A percentile compares a stretch with the other conserved stretches of the same genome.
phyloP scores from a whole-genome alignment of 2,329 filamentous ascomycete species.

The Lecanosticta acicola region DNA sequence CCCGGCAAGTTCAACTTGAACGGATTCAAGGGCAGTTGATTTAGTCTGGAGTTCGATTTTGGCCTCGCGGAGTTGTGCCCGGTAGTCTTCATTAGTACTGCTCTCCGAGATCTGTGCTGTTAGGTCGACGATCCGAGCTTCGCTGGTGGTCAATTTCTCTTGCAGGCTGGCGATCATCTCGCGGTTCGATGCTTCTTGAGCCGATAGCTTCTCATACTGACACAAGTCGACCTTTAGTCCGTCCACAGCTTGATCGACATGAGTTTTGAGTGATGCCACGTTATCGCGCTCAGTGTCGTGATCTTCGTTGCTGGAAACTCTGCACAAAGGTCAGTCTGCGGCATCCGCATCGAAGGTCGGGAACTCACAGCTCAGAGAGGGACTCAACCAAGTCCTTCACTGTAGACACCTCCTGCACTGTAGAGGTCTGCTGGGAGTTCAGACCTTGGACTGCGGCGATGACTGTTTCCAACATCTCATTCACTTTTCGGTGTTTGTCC shows the following conservation, averaged over 20 bases:
- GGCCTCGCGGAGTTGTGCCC: slow-evolving; percentile 1
- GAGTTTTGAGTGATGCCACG: slow-evolving; percentile 4
- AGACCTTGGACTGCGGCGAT: slow-evolving; percentile 16
- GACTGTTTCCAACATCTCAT: slow-evolving; percentile 17
- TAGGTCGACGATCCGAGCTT: slow-evolving; percentile 4
- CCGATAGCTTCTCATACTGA: slow-evolving; percentile 15
- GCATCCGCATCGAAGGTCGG: no score
- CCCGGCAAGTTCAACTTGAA: neutral
- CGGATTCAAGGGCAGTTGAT: neutral
- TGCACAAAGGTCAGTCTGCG: neutral
- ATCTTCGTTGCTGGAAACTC: neutral
- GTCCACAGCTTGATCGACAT: slow-evolving; percentile 17
- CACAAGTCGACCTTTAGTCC: slow-evolving; percentile 16
- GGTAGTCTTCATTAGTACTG: neutral
- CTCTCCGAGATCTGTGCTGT: slow-evolving; percentile 2
- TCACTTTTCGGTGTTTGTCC: slow-evolving; percentile 4
- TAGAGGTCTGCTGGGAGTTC: slow-evolving; percentile 13
- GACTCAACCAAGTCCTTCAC: slow-evolving; percentile 17
- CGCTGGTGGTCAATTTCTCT: slow-evolving; percentile 13
- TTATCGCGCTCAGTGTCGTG: neutral
- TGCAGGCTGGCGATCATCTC: slow-evolving; percentile 15
- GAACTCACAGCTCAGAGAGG: slow-evolving; percentile 15
- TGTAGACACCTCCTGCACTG: slow-evolving; percentile 16
- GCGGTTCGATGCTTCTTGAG: slow-evolving; percentile 12
- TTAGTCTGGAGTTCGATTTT: slow-evolving; percentile 4